Base-by-base conservation (phyloP, 202 grass and related monocot genomes). In the Setaria viridis region DNA sequence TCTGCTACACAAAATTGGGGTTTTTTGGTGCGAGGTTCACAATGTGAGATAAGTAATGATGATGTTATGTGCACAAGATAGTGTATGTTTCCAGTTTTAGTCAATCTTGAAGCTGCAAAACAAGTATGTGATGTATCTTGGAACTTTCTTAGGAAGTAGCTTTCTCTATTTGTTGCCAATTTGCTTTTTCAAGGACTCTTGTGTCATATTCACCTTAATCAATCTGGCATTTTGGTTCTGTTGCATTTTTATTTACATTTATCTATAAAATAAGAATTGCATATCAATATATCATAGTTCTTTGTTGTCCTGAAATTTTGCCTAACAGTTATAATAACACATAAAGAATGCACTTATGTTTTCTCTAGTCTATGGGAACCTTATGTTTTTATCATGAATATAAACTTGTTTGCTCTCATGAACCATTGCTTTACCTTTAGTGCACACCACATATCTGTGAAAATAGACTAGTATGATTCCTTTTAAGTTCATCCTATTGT, bases 21-120 rank as follows among this genome's bases (percentile, higher is more conserved):
- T 25, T 25, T 25, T 25, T 25, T 25, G 25, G 25, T 25, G 25
- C 25, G 25, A 25, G 25, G 25, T 25, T 25, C 25, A 25, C 25
- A 25, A 25, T 25, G 25, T 25, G 25, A 25, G 25, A 25, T 25
- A 25, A 25, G 25, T 25, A 25, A 25, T 25, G 25, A 25, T 25
- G 25, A 25, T 25, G 25, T 25, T 25, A 25, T 25, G 25, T 25
- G 25, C 25, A 25, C 25, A 25, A 25, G 25, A 25, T 25, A 25
- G 25, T 25, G 25, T 25, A 25, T 25, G 25, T 25, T 25, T 25
- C 25, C 25, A 25, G 25, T 25, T 25, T 25, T 25, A 69, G 95
- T 98, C 67, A 98, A 98, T 87, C 93, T 98, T 81, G 92, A 94
- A 89, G 95, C 95, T 79, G 95, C 89, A 86, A 98, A 98, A 55